Evolutionary conservation across 2,329 filamentous ascomycete species (phyloP), one percentile per base, ranked within the genome.

Genomic region (Achaetomium macrosporum): DNA sequence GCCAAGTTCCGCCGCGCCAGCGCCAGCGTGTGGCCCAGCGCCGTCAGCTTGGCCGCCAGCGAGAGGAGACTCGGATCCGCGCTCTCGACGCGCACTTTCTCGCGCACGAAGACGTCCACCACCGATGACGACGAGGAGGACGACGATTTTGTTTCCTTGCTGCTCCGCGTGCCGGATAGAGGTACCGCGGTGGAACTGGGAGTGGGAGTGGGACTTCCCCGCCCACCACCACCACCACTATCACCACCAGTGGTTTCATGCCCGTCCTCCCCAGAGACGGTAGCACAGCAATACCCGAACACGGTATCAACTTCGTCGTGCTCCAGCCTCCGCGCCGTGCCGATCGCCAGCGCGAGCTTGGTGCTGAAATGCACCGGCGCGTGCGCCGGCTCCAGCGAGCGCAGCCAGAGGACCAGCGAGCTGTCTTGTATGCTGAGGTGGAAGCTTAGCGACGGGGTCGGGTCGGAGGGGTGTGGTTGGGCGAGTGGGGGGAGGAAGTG

Each of bases 21-120:
- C 53, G 77, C 75, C 17, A 96, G 76, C 56, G 84, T 85, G 62
- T 90, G 82, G 57, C 87, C 84, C 53, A 96, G 71, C 5, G 88
- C 90, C 30, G 79, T 82, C 60, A 96, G 73, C 71, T 96, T 96
- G 5, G 90, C 86, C 67, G 88, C 85, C 33, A 93, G 76, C 35
- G 88, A 86, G 67, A 96, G 84, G 59, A 96, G 67, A 61, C 84
- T 91, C 1, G 92, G 92, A 68, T 97, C 91, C 51, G 90, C 88
- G 63, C 83, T 92, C 69, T 96, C 91, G 2, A 96, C 85, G 39
- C 87, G 79, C 5, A 96, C 81, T 72, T 96, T 96, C 68, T 96
- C 92, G 60, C 85, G 83, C 42, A 97, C 92, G 58, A 83, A 85
- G 2, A 96, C 90, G 56, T 93, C 83, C 2, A 83, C 77, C 5